Conservation (phyloP, 805 yeast species). For the Lipomyces mesembrius region DNA sequence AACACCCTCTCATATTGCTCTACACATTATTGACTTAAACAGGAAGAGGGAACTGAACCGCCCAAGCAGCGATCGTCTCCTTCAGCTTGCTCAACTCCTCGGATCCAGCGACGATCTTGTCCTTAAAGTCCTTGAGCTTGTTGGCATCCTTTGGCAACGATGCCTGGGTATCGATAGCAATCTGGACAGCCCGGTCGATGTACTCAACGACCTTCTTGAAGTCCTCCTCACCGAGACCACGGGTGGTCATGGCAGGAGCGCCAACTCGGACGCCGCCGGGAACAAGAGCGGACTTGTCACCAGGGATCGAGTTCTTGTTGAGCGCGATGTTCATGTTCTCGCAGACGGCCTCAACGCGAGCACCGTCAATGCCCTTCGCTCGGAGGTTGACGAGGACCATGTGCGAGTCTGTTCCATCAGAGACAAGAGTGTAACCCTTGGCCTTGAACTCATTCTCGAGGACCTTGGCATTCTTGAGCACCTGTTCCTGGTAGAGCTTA, state of each 20-base stretch:
- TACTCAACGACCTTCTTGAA: constrained; percentile 78
- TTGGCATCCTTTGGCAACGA: constrained; percentile 88
- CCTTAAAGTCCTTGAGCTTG: constrained; percentile 95
- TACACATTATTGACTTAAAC: constrained; percentile 28
- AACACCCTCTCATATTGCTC: neutral
- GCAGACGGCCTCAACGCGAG: constrained; percentile 92
- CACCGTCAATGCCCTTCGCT: constrained; percentile 92
- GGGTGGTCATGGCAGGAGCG: constrained; percentile 97
- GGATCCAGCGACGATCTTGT: constrained; percentile 70
- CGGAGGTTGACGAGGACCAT: constrained; percentile 89
- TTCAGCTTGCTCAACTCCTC: constrained; percentile 70
- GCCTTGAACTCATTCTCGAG: constrained; percentile 75
- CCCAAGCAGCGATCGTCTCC: constrained; percentile 86
- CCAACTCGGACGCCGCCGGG: constrained; percentile 98
- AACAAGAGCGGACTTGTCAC: constrained; percentile 93
- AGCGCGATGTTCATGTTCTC: constrained; percentile 94
- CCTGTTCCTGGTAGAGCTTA: constrained; percentile 86
- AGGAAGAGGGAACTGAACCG: constrained; percentile 55
- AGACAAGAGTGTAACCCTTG: constrained; percentile 79
- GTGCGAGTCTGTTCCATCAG: constrained; percentile 97
- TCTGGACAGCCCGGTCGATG: constrained; percentile 77
- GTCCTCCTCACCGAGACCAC: constrained; percentile 91
- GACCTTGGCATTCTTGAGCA: constrained; percentile 82
- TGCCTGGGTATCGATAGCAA: constrained; percentile 71
- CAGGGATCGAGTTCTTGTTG: constrained; percentile 97